Percentiles rank a stretch among this genome's conserved stretches.
Evolutionary conservation across 192 early-diverging fungal genomes (phyloP).

Genomic region (Umbelopsis sp.): DNA sequence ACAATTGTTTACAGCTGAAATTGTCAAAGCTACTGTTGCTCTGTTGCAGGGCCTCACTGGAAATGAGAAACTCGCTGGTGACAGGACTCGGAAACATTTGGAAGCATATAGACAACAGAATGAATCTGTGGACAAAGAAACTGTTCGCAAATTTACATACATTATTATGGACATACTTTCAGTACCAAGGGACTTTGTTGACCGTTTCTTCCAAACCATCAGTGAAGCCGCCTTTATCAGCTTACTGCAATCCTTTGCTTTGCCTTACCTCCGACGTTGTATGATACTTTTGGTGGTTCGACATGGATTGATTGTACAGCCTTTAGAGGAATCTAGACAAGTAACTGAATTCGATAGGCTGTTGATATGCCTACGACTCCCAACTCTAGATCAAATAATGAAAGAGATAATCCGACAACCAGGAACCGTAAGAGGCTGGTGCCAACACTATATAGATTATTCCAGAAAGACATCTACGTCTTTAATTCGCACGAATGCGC

Average conservation of each 20-base stretch:
- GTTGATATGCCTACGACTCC: constrained; percentile 69
- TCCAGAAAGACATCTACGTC: background rate
- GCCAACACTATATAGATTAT: constrained; percentile 21
- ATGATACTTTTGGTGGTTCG: constrained; percentile 65
- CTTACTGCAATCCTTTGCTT: constrained; percentile 49
- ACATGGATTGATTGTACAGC: constrained; percentile 60
- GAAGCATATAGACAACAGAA: background rate
- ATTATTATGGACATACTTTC: constrained; percentile 11
- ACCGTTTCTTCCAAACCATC: constrained; percentile 23
- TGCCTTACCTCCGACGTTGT: constrained; percentile 77
- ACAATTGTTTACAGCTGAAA: constrained; percentile 68
- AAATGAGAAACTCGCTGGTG: background rate
- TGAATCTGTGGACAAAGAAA: background rate
- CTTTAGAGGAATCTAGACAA: constrained; percentile 22
- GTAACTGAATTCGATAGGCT: constrained; percentile 70
- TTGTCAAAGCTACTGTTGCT: constrained; percentile 62
- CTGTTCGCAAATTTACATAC: constrained; percentile 9
- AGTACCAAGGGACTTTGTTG: constrained; percentile 6
- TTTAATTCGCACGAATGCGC: constrained; percentile 8
- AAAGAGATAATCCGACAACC: constrained; percentile 12
- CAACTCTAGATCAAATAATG: constrained; percentile 64
- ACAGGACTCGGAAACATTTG: background rate
- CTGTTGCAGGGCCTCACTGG: constrained; percentile 43
- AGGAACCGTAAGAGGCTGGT: constrained; percentile 20
- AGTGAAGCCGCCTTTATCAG: background rate